Base-by-base conservation (phyloP, 306 rosid genomes). In the Cyclanthera cordifolia region DNA sequence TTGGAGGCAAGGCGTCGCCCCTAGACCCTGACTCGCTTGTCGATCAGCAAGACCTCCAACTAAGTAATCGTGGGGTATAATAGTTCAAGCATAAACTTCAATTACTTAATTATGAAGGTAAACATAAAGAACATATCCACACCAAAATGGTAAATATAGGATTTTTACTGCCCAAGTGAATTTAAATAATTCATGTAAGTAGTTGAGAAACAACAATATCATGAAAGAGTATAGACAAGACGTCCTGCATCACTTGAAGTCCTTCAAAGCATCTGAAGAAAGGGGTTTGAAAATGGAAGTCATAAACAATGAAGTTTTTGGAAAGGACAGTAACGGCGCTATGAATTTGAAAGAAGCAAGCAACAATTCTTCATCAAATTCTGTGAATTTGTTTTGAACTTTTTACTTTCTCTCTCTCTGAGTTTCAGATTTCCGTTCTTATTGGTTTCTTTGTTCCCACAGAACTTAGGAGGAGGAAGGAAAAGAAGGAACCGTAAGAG, bases 81-180 rank as follows among this genome's bases (percentile, higher is more conserved):
- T n/a, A n/a, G n/a, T n/a, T n/a, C n/a, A n/a, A n/a, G n/a, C 45
- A 15, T 34, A 4, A 60, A 61, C 64, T 41, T 34, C 69, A 49
- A 43, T 77, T 68, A 41, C 77, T 77, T 77, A 77, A 67, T 32
- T 72, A 30, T 73, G 64, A 77, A 77, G 81, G 77, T 73, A 77
- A 68, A 58, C 77, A 48, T 57, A 24, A 67, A 72, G 67, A n/a
- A n/a, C 68, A 58, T 69, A 65, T 55, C 34, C 54, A 63, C 53
- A 28, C 27, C 68, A 58, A 71, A 53, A 46, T 46, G 74, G 71
- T 59, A 70, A 60, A 51, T 61, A 63, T 43, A 60, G 23, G 64
- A 21, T 53, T 19, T 49, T 21, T 59, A n/a, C 19, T 28, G 32
- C 11, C 16, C 58, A 61, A 37, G 39, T 43, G 8, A 0, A 64